phyloP scores from a whole-genome alignment of 2,329 filamentous ascomycete genomes.

The Ophiosphaerella korrae region DNA sequence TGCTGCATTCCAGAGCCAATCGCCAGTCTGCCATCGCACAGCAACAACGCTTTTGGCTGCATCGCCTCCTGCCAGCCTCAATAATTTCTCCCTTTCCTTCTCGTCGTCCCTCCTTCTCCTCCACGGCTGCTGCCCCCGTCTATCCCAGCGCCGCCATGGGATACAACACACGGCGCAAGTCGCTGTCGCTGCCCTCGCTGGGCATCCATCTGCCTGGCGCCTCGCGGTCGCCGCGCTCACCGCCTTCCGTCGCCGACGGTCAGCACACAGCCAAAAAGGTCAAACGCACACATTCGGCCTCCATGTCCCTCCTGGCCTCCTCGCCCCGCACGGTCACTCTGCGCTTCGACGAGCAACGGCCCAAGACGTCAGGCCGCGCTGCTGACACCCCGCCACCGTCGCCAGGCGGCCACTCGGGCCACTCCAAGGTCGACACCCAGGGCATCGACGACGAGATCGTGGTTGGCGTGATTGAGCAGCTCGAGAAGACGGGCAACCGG shows the following conservation, averaged over 20 bases:
- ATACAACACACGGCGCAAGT: constrained; percentile 97
- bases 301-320: constrained; percentile 49
- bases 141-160: constrained; percentile 64
- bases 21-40: constrained; percentile 33
- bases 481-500: constrained; percentile 87
- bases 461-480: constrained; percentile 82
- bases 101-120: constrained; percentile 2
- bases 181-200: constrained; percentile 86
- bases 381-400: constrained; percentile 81
- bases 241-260: constrained; percentile 61
- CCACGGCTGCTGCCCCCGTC: constrained; percentile 14
- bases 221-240: constrained; percentile 60
- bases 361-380: constrained; percentile 50
- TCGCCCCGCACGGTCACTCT: constrained; percentile 53
- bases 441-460: constrained; percentile 95
- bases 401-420: constrained; percentile 59
- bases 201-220: constrained; percentile 77
- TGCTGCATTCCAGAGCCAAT: constrained; percentile 45
- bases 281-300: constrained; percentile 74
- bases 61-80: constrained; percentile 30
- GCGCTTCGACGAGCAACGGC: constrained; percentile 54
- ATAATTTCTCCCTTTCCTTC: constrained; percentile 22
- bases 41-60: constrained; percentile 39
- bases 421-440: constrained; percentile 72
- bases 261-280: constrained; percentile 63